Conservation (phyloP, 2,329 filamentous ascomycete species). For the Fusarium verticillioides region DNA sequence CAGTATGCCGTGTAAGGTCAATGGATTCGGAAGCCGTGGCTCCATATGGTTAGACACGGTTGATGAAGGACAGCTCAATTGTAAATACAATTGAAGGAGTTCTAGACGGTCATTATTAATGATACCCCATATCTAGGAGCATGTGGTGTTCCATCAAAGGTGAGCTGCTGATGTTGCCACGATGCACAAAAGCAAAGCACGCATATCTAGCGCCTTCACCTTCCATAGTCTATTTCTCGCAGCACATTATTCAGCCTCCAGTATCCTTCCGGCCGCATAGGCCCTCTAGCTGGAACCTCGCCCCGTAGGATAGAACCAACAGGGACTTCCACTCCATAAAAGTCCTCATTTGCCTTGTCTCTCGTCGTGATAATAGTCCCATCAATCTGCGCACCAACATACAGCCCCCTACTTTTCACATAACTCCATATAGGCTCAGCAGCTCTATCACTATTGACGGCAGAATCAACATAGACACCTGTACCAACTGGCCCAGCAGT, state of each 20-base stretch:
- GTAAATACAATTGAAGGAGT: no score
- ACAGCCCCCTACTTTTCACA: not conserved
- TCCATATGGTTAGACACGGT: not conserved
- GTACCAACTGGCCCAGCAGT: not conserved
- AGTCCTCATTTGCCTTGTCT: not conserved
- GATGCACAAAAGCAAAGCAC: not conserved
- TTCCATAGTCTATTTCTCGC: not conserved
- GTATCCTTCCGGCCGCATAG: not conserved
- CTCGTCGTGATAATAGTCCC: not conserved
- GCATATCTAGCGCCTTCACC: not conserved
- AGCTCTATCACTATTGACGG: not conserved
- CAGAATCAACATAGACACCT: not conserved
- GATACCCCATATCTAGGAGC: not conserved
- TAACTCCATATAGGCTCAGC: not conserved
- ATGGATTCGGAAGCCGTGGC: not conserved
- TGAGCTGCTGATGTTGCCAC: not conserved
- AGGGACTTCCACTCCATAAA: not conserved
- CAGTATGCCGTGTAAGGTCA: not conserved
- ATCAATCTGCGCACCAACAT: not conserved
- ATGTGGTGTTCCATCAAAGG: not conserved
- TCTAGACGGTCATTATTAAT: no score
- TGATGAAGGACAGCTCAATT: fast-evolving
- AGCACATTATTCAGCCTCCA: not conserved
- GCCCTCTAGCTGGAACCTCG: not conserved
- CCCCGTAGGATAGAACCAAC: not conserved